These are phyloP conservation scores for Pyricularia sp. DNA, from an alignment of 2,329 filamentous ascomycete genomes.

Conservation along the genomic window DNA sequence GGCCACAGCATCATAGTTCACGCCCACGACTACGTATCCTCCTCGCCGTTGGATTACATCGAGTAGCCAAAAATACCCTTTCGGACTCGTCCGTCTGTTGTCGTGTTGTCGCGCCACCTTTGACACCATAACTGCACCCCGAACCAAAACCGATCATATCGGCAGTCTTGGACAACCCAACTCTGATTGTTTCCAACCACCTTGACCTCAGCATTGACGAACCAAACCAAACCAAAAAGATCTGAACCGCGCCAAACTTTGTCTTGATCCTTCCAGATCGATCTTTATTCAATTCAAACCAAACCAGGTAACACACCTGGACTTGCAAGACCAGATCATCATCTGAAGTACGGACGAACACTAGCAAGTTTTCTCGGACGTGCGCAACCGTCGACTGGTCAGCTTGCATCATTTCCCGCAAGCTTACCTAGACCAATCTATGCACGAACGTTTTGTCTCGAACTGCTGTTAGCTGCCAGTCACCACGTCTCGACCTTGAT, in stretches of 20 bases:
- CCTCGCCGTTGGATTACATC: neutral
- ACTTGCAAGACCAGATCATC: neutral
- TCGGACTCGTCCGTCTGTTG: neutral
- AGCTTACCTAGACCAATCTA: neutral
- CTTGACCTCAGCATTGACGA: neutral
- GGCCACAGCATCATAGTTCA: neutral
- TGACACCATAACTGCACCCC: too few species aligned
- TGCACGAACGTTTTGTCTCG: neutral
- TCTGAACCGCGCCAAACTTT: neutral
- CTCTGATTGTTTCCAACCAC: neutral
- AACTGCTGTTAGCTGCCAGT: neutral
- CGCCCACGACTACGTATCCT: neutral
- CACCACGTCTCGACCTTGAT: neutral
- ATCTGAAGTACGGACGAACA: neutral
- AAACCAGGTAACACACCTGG: neutral
- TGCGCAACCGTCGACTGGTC: neutral
- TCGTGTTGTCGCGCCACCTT: neutral
- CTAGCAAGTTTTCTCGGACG: neutral
- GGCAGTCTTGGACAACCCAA: neutral
- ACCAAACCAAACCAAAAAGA: neutral
- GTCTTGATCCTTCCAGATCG: neutral
- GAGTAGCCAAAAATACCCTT: neutral
- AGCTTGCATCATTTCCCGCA: neutral
- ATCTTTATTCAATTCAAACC: neutral
- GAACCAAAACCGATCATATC: neutral